Evolutionary conservation across 1,139 yeast species (phyloP), one percentile per base, ranked within the genome.

Genomic region (Yamadazyma triangularis): DNA sequence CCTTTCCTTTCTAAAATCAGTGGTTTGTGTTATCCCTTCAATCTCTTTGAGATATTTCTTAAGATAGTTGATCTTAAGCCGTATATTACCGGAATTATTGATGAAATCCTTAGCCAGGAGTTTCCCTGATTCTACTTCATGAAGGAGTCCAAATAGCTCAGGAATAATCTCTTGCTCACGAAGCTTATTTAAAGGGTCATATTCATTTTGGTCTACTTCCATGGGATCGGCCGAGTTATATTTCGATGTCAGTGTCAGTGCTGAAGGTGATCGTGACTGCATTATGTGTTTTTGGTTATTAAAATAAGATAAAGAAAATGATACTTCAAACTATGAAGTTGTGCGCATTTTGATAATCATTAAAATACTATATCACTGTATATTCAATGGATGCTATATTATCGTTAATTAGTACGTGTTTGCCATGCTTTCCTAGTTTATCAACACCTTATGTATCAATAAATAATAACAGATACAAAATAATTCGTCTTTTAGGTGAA

Each of bases 401-500:
- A 18, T 42, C 57, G 22, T 18, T 55, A 15, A 23, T 63, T 26
- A 46, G 56, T 29, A 31, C 47, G 20, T 66, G 72, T 38, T 55
- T 70, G 23, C 67, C 77, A 14, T 68, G 74, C 40, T 41, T 66
- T 24, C 72, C 73, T 2, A 55, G 50, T 28, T 34, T 67, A 28
- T 41, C 70, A 26, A 53, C 65, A 7, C 82, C 83, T 0, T 61
- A 59, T 9, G 51, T 78, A 5, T 42, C 60, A n/a, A 67, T 80
- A 38, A 77, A 78, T 46, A 70, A 62, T 38, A 54, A 59, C 23
- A 56, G 54, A 26, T 78, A 75, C 53, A 64, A 57, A 40, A 81
- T 89, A n/a, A 59, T 77, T 30, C 72, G 77, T 39, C 67, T 89
- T 14, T 60, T 89, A 6, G 95, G 95, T 8, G 96, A 88, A 58